These are phyloP conservation scores for Penicillium steckii DNA, from an alignment of 495 filamentous ascomycete genomes.

Conservation along the genomic window DNA sequence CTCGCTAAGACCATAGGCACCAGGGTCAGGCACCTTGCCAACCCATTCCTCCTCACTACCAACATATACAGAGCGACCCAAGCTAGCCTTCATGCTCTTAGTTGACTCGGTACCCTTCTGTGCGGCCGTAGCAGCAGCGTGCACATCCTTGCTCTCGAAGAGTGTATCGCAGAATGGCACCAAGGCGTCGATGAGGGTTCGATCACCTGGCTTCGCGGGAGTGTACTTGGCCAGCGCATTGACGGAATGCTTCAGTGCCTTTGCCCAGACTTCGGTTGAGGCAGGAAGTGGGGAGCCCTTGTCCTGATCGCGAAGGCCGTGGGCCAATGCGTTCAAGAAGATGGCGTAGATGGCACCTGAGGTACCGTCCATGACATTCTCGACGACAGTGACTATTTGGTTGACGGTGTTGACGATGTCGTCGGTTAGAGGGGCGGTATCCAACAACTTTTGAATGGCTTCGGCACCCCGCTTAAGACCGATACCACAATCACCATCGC, in stretches of 20 bases:
- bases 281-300: conserved; percentile 46
- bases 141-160: conserved; percentile 57
- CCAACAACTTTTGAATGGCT: conserved; percentile 68
- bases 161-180: conserved; percentile 81
- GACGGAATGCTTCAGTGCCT: conserved; percentile 69
- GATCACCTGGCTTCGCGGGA: conserved; percentile 82
- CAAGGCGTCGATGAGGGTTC: conserved; percentile 88
- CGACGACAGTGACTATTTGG: conserved; percentile 78
- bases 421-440: conserved; percentile 46
- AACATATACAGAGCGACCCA: conserved; percentile 90
- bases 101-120: conserved; percentile 76
- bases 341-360: conserved; percentile 95
- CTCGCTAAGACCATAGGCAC: conserved; percentile 78
- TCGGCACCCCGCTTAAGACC: conserved; percentile 89
- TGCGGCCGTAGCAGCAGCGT: conserved; percentile 71
- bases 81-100: conserved; percentile 84
- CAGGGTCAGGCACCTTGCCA: conserved; percentile 82
- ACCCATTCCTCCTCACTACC: conserved; percentile 76
- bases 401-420: conserved; percentile 73
- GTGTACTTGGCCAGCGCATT: conserved; percentile 78
- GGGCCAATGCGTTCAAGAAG: conserved; percentile 87
- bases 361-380: conserved; percentile 91
- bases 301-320: conserved; percentile 64
- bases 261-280: conserved; percentile 64
- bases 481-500: conserved; percentile 94